Conservation (phyloP, 805 yeast species). For the Pichia phayaonensis region DNA sequence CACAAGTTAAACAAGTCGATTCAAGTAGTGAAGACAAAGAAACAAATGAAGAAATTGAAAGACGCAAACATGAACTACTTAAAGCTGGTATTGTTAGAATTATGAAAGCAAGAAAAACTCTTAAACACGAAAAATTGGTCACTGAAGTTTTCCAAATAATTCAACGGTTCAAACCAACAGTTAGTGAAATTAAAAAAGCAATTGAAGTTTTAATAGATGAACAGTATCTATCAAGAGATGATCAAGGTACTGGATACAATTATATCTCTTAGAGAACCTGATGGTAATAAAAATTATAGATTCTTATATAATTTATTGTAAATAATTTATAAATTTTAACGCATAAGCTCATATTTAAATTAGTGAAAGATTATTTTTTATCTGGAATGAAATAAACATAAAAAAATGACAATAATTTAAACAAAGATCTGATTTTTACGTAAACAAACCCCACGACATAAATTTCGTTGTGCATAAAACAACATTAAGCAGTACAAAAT, state of each 20-base stretch:
- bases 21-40: conserved; percentile 69
- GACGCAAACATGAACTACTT: conserved; percentile 60
- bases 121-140: conserved; percentile 72
- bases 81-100: conserved; percentile 93
- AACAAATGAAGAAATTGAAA: conserved; percentile 62
- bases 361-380: no score
- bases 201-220: conserved; percentile 80
- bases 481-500: no score
- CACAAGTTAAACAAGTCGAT: conserved; percentile 38
- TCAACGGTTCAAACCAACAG: conserved; percentile 74
- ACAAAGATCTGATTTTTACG: no score
- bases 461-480: no score
- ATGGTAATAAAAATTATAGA: not conserved
- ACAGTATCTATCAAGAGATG: conserved; percentile 75
- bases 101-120: conserved; percentile 85
- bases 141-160: conserved; percentile 87
- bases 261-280: conserved; percentile 55
- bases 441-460: no score
- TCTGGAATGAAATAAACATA: no score
- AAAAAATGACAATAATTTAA: no score
- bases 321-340: not conserved
- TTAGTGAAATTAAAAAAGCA: conserved; percentile 79
- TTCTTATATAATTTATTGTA: not conserved
- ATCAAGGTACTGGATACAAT: conserved; percentile 61
- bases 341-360: not conserved